Evolutionary conservation across 257 asterid species (phyloP).

Genomic region (Capsicum rhomboideum): DNA sequence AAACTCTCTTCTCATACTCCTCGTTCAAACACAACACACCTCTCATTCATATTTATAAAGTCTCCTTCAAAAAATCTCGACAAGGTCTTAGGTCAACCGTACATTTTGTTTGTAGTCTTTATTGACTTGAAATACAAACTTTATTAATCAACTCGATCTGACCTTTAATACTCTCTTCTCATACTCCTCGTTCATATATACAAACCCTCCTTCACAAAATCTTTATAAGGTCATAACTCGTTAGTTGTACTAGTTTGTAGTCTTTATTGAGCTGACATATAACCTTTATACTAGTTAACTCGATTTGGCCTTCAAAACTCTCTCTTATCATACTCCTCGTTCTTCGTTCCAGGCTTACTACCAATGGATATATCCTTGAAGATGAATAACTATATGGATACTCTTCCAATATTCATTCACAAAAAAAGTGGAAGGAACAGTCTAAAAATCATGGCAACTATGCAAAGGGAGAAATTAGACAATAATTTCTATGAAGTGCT

Average conservation of each 20-base stretch:
- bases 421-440: background rate
- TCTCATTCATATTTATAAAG: too few relatives aligned
- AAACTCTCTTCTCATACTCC: too few relatives aligned
- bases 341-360: background rate
- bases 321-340: background rate
- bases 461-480: background rate
- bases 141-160: background rate
- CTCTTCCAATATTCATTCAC: background rate
- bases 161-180: too few relatives aligned
- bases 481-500: constrained; percentile 31
- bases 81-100: too few relatives aligned
- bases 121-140: background rate
- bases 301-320: background rate
- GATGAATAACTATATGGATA: background rate
- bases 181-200: too few relatives aligned
- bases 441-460: background rate
- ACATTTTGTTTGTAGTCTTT: background rate
- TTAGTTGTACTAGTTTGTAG: background rate
- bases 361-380: background rate
- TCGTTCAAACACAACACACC: too few relatives aligned
- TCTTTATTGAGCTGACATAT: background rate
- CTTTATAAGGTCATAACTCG: background rate
- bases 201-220: too few relatives aligned
- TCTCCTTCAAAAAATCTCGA: too few relatives aligned
- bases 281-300: background rate